Percentiles rank a stretch among this genome's conserved stretches.
Evolutionary conservation across 129 eudicot genomes (phyloP).

Genomic region (Artemisia tridentata): DNA sequence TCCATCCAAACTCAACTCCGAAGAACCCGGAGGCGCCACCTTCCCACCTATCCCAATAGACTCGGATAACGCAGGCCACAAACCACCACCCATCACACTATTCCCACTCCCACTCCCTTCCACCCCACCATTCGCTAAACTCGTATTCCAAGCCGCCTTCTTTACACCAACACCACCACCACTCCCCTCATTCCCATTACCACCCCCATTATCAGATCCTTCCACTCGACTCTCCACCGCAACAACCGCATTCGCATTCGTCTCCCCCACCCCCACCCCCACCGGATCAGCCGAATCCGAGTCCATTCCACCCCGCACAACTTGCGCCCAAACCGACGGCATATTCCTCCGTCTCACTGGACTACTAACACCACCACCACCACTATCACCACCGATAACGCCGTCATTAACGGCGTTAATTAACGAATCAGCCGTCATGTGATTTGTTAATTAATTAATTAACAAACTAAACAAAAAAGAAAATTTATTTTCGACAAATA

Average conservation of each 20-base stretch:
- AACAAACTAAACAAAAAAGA: neutral
- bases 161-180: conserved; percentile 42
- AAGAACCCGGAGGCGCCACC: conserved; percentile 15
- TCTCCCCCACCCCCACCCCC: neutral
- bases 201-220: conserved; percentile 5
- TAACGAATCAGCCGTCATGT: conserved; percentile 33
- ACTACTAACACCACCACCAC: conserved; percentile 12
- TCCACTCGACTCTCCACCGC: conserved; percentile 24
- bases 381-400: conserved; percentile 19
- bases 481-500: neutral
- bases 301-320: conserved; percentile 38
- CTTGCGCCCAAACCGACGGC: conserved; percentile 44
- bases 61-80: conserved; percentile 82
- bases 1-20: conserved; percentile 40
- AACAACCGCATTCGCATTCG: neutral
- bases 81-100: conserved; percentile 46
- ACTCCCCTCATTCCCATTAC: conserved; percentile 28
- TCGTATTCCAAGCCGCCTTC: conserved; percentile 66
- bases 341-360: conserved; percentile 13
- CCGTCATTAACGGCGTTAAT: conserved; percentile 18
- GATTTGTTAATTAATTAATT: conserved; percentile 1
- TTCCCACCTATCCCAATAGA: conserved; percentile 44
- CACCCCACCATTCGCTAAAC: conserved; percentile 44
- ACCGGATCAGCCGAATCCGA: conserved; percentile 1
- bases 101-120: conserved; percentile 26